Conservation (phyloP, 2,329 filamentous ascomycete species). For the Periconia digitata region DNA sequence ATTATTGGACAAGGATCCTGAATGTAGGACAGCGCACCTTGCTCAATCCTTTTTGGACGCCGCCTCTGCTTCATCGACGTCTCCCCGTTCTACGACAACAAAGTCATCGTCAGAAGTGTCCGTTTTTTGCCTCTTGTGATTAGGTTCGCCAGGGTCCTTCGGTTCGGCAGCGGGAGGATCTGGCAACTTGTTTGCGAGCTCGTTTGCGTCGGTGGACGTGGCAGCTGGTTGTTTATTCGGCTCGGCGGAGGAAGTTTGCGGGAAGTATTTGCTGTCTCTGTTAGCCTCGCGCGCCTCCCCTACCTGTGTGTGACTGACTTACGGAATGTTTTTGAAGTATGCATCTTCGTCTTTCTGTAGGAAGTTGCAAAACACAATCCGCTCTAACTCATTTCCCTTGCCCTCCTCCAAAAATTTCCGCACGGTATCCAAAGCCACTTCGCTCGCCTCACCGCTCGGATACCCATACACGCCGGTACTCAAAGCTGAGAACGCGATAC, state of each 20-base stretch:
- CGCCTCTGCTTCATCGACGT: conserved; percentile 18
- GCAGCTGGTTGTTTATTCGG: conserved; percentile 16
- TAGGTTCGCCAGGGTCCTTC: conserved; percentile 45
- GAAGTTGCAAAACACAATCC: conserved; percentile 85
- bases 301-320: conserved; percentile 43
- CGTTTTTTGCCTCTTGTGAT: conserved; percentile 52
- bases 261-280: conserved; percentile 37
- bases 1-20: background rate
- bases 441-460: conserved; percentile 71
- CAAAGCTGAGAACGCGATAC: conserved; percentile 79
- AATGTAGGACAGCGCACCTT: background rate
- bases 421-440: conserved; percentile 67
- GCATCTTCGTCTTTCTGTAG: conserved; percentile 72
- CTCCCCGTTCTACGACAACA: conserved; percentile 32
- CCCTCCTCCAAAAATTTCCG: conserved; percentile 56
- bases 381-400: conserved; percentile 59
- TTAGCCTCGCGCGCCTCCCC: conserved; percentile 6
- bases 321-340: conserved; percentile 75
- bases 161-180: conserved; percentile 53
- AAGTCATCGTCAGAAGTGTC: conserved; percentile 35
- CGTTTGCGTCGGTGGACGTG: conserved; percentile 30
- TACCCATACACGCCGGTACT: conserved; percentile 93
- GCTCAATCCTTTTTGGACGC: conserved; percentile 4
- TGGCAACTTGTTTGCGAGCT: conserved; percentile 49
- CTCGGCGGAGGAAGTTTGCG: conserved; percentile 19